Evolutionary conservation across 495 filamentous ascomycete species (phyloP).

Genomic region (Beverwykella pulmonaria): DNA sequence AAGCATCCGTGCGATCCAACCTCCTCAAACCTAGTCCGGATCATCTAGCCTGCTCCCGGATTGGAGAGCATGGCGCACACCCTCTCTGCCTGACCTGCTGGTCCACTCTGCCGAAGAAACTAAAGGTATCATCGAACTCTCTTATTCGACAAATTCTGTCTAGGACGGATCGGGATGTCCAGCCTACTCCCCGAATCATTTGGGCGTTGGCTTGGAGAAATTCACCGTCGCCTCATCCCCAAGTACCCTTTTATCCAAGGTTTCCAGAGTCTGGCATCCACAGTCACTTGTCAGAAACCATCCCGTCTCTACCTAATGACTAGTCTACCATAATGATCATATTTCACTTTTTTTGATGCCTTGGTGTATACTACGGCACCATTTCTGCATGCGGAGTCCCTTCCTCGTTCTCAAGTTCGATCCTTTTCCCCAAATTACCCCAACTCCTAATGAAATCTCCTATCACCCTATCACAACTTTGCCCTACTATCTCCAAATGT

Average conservation of each 20-base stretch:
- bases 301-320: neutral
- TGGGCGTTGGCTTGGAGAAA: neutral
- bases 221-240: neutral
- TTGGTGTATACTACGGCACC: neutral
- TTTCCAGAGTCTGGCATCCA: neutral
- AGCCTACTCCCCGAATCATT: neutral
- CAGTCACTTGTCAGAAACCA: neutral
- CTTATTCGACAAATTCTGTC: neutral
- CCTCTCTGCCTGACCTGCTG: neutral
- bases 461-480: neutral
- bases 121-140: neutral
- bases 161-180: neutral
- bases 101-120: neutral
- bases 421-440: neutral
- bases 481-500: neutral
- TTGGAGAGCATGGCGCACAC: no score
- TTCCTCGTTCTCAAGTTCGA: neutral
- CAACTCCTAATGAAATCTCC: neutral
- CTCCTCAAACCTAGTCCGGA: no score
- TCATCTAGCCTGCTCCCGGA: no score
- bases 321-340: neutral
- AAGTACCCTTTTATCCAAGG: neutral
- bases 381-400: neutral
- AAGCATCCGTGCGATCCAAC: neutral
- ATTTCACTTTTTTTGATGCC: neutral